Conservation (phyloP, 2,329 filamentous ascomycete genomes). For the Aspergillus oerlinghausenensis region DNA sequence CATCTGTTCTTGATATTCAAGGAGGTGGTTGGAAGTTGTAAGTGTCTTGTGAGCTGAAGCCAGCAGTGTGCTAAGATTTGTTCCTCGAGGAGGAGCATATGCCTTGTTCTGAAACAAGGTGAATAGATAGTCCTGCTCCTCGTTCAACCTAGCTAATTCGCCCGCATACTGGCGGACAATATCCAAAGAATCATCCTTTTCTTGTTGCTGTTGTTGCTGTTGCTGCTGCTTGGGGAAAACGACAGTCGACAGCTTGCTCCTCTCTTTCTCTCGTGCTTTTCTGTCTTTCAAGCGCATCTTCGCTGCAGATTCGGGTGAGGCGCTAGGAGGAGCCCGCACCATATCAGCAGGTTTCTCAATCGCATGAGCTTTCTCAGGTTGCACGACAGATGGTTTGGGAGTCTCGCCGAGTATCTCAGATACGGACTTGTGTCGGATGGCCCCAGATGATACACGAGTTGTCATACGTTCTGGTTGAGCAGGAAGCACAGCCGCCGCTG, state of each 20-base stretch:
- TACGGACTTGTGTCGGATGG: constrained; percentile 67
- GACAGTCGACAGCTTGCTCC: constrained; percentile 66
- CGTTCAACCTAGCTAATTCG: constrained; percentile 41
- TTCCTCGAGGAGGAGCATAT: constrained; percentile 50
- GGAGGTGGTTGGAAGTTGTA: constrained; percentile 76
- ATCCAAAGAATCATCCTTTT: constrained; percentile 41
- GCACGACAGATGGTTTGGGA: constrained; percentile 36
- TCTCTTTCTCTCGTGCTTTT: constrained; percentile 55
- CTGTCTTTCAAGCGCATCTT: constrained; percentile 44
- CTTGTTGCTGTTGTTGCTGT: constrained; percentile 45
- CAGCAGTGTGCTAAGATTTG: constrained; percentile 64
- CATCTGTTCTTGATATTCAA: constrained; percentile 79
- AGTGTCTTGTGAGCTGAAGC: constrained; percentile 84
- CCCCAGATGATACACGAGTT: constrained; percentile 65
- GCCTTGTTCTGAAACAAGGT: constrained; percentile 60
- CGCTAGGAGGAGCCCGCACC: constrained; percentile 7
- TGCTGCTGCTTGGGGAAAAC: constrained; percentile 67
- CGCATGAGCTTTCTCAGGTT: constrained; percentile 32
- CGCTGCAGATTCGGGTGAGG: constrained; percentile 30
- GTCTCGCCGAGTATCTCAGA: constrained; percentile 66
- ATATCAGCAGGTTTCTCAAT: constrained; percentile 32
- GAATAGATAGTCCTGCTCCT: constrained; percentile 57
- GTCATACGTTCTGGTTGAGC: constrained; percentile 55
- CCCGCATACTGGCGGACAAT: constrained; percentile 41
- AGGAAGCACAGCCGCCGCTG: constrained; percentile 22